Base-by-base conservation (phyloP, 768 basidiomycete genomes). In the Russula sp. region DNA sequence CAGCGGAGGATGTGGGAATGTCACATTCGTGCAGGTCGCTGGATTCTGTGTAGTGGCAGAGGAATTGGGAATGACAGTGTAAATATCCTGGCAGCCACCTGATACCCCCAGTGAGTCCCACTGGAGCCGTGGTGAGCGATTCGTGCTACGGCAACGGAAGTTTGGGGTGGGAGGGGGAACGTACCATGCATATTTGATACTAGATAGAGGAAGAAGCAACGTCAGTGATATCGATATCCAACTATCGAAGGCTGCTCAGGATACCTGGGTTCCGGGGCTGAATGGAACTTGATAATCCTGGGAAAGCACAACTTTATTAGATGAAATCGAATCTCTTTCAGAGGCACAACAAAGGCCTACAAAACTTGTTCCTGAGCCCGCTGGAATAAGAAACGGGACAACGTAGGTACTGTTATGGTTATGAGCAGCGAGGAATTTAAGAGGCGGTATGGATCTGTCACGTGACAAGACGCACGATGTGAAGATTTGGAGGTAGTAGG, bases 141-240 rank as follows among this genome's bases (percentile, higher is more conserved):
- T 16, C 1, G 22, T 48, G 42, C 18, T 26, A 34, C n/a, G 24
- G 30, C 40, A 26, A 28, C 32, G 54, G 6, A 16, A 16, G 16
- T 40, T 32, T 3, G 38, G 32, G 10, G 32, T 30, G 18, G 28
- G 11, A 16, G 34, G 53, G 20, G 32, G 36, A 0, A 54, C 76
- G 57, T 48, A 85, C 84, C 85, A 87, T 86, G 76, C 85, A 87
- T 69, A 84, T 83, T 76, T 86, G 84, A 71, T 84, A 87, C 81
- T 84, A 49, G 13, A 54, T 7, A n/a, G 30, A 36, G 16, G n/a
- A 6, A 55, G 22, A 59, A 30, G 32, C 16, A n/a, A 20, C 9
- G 52, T 63, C 34, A 51, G 50, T 9, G 32, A 18, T 30, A 18
- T 14, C 48, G 48, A 44, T 30, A 18, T 14, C 48, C 40, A 44